Evolutionary conservation across 306 rosid genomes (phyloP), one percentile per base, ranked within the genome.

Genomic region (Lagenaria siceraria): DNA sequence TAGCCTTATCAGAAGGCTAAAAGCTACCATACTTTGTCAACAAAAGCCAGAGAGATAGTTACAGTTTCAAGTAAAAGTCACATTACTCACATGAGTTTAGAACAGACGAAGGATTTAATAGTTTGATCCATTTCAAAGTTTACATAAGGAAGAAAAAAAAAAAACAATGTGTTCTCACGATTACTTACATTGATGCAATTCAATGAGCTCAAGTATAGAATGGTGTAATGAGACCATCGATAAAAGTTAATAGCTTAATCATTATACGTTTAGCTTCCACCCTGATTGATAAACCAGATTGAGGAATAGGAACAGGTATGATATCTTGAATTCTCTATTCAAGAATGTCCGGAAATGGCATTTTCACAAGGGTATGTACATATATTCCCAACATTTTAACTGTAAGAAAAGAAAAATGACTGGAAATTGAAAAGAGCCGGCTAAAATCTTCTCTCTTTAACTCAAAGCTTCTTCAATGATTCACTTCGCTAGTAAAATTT

Each of bases 371-470:
- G 22, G 93, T 86, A 84, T 90, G 81, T 68, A 90, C 80, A 74
- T 90, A 88, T 68, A 90, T 88, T 82, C 86, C 90, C 70, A 88
- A 76, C 55, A 88, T 82, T 78, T 88, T 87, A 84, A 87, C 90
- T 82, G 88, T 85, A 84, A 90, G 76, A n/a, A n/a, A 29, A 29
- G 3, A 4, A 81, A 54, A 88, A 90, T 36, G 92, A 90, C 78
- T 88, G 87, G 83, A 90, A 88, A 77, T 90, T 88, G 84, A 90
- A 87, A 56, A 90, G 92, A 56, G 87, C 91, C 25, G 87, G 85
- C 91, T 87, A 84, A 46, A 82, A 51, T 48, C 12, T 1, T 48
- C 5, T 0, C 52, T 42, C 48, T n/a, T 42, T 42, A 48, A 13
- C 18, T 48, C 5, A 48, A 48, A 10, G 7, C 48, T 1, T 42